These are phyloP conservation scores for Nigrospora sphaerica DNA, from an alignment of 2,329 filamentous ascomycete genomes.

Conservation along the genomic window DNA sequence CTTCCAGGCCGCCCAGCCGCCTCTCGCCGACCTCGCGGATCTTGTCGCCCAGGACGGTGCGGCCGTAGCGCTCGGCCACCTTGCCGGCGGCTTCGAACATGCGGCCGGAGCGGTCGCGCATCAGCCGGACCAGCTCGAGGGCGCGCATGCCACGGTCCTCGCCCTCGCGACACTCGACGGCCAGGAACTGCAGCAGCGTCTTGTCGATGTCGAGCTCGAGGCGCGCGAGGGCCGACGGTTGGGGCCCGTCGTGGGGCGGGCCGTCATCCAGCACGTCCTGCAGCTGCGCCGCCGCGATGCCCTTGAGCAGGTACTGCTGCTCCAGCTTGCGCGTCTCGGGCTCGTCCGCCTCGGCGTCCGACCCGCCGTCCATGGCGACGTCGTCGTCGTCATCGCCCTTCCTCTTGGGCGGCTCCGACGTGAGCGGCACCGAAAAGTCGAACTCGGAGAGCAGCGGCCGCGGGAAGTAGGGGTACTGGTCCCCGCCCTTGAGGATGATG, in stretches of 20 bases:
- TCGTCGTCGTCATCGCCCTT: conserved; percentile 19
- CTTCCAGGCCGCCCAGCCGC: conserved; percentile 46
- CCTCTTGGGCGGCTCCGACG: conserved; percentile 39
- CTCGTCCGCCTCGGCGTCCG: conserved; percentile 23
- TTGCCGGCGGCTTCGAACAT: conserved; percentile 91
- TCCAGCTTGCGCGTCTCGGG: conserved; percentile 61
- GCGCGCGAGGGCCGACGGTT: conserved; percentile 60
- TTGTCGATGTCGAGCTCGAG: conserved; percentile 86
- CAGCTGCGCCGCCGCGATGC: conserved; percentile 65
- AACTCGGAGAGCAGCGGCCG: conserved; percentile 88
- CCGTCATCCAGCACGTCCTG: conserved; percentile 67
- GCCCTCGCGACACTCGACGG: conserved; percentile 81
- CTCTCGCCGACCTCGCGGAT: conserved; percentile 78
- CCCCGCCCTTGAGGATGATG: conserved; percentile 95
- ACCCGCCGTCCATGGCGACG: conserved; percentile 18
- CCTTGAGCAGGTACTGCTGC: conserved; percentile 72
- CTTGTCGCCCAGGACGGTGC: conserved; percentile 77
- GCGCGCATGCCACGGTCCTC: conserved; percentile 94
- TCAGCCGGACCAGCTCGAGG: conserved; percentile 79
- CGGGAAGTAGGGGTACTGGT: conserved; percentile 89
- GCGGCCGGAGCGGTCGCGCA: conserved; percentile 76
- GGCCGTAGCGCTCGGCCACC: conserved; percentile 79
- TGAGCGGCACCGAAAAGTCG: conserved; percentile 78
- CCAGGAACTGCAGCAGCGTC: conserved; percentile 79
- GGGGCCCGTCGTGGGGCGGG: conserved; percentile 40